Base-by-base conservation (phyloP, 1,139 yeast species). In the Blastobotrys ciferrii region DNA sequence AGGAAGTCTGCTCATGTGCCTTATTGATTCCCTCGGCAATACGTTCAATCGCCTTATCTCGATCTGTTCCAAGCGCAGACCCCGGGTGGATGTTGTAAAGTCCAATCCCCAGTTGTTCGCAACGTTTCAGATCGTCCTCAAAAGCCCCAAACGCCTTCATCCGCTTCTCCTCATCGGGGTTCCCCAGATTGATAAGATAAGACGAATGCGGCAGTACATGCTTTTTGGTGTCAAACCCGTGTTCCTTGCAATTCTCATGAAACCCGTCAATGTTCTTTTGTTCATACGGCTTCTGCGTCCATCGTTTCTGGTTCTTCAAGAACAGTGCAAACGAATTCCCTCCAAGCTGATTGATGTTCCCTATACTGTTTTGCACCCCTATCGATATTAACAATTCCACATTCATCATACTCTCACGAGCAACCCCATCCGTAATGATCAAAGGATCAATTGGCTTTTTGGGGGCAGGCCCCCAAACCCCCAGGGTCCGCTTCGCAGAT, bases 71-170 rank as follows among this genome's bases (percentile, higher is more conserved):
- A 46, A 92, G 71, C 33, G 89, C 80, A 1, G 97, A 87, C 0
- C 99, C 98, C 0, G 99, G 98, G 52, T 92, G 98, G 66, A 94
- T 81, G 65, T 92, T 92, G 68, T 92, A 92, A 23, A 84, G 72
- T 0, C 96, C 96, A 54, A 92, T 84, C 32, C 85, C 84, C 47
- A 92, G 71, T 58, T 76, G 78, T 63, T 92, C 98, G 67, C 98
- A 92, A 56, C 98, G 71, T 54, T 76, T 73, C 63, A 92, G 72
- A 61, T 92, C 99, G 63, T 92, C 98, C 9, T 91, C 54, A 55
- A 92, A 84, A n/a, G 92, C 84, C 1, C 73, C 82, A 59, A 77
- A 81, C 1, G 96, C 85, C 60, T 87, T 87, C 35, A 73, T 75
- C 52, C 83, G 87, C 64, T 88, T 91, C 54, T 81, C 95, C 2